These are phyloP conservation scores for Psilocybe tampanensis DNA, from an alignment of 768 basidiomycete species.

Conservation along the genomic window DNA sequence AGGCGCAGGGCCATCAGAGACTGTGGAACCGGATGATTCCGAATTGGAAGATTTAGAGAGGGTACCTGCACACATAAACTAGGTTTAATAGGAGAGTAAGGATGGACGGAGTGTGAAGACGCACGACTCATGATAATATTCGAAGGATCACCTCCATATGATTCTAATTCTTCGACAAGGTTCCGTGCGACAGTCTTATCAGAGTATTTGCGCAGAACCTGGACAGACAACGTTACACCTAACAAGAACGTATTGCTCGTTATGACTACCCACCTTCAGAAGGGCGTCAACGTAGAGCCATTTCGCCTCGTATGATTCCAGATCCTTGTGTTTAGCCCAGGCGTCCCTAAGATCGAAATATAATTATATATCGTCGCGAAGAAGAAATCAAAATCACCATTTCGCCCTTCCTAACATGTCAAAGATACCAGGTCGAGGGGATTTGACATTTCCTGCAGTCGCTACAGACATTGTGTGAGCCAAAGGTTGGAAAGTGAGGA, in stretches of 20 bases:
- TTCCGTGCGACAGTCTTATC: slow-evolving; percentile 79
- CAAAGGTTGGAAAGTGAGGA: not conserved
- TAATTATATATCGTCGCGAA: not conserved
- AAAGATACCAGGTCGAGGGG: slow-evolving; percentile 80
- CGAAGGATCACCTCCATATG: slow-evolving; percentile 69
- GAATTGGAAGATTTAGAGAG: slow-evolving; percentile 55
- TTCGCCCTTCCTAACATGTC: slow-evolving; percentile 94
- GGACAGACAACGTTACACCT: not conserved
- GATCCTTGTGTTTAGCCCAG: slow-evolving; percentile 91
- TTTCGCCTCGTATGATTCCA: slow-evolving; percentile 80
- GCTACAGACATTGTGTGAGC: slow-evolving; percentile 45
- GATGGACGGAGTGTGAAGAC: slow-evolving; percentile 8
- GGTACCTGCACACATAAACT: slow-evolving; percentile 33
- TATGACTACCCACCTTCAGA: slow-evolving; percentile 59
- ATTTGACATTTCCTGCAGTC: slow-evolving; percentile 85
- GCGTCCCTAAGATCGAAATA: slow-evolving; percentile 66
- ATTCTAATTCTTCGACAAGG: slow-evolving; percentile 76
- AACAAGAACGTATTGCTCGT: not conserved
- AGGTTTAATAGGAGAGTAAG: not conserved
- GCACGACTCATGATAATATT: slow-evolving; percentile 70
- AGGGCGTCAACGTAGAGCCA: slow-evolving; percentile 88
- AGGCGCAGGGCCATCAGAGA: slow-evolving; percentile 44
- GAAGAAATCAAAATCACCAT: slow-evolving; percentile 46
- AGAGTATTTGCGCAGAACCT: slow-evolving; percentile 84
- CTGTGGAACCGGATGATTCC: slow-evolving; percentile 66